Evolutionary conservation across 768 basidiomycete genomes (phyloP).

Genomic region (Xanthoconium purpureum): DNA sequence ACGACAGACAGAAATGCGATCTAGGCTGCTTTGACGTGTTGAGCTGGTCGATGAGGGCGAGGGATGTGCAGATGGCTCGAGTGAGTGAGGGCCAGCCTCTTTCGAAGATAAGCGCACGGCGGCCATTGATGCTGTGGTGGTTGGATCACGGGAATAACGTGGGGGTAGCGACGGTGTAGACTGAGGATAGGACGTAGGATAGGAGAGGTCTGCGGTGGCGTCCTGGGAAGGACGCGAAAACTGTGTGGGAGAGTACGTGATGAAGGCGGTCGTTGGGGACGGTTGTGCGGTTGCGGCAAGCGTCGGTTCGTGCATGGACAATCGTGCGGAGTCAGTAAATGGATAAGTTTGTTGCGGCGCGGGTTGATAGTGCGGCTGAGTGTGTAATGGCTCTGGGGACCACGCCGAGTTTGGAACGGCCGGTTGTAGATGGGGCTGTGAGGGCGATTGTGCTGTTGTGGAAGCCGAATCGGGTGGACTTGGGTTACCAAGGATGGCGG

Average conservation of each 20-base stretch:
- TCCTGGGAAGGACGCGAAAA: conserved; percentile 33
- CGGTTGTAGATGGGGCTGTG: conserved; percentile 24
- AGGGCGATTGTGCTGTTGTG: conserved; percentile 25
- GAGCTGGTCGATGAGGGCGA: conserved; percentile 44
- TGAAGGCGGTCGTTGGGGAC: conserved; percentile 29
- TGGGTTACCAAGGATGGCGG: conserved; percentile 81
- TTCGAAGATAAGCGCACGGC: conserved; percentile 29
- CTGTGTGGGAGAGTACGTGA: conserved; percentile 31
- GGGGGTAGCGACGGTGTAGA: conserved; percentile 28
- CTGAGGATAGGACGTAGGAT: conserved; percentile 29
- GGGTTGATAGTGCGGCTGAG: conserved; percentile 31
- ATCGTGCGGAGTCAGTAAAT: conserved; percentile 28
- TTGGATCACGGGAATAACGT: conserved; percentile 50
- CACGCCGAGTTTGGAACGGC: conserved; percentile 34
- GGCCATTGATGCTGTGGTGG: conserved; percentile 37
- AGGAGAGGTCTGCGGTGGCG: conserved; percentile 39
- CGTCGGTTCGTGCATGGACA: conserved; percentile 34
- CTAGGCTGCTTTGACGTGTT: conserved; percentile 37
- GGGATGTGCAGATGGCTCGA: conserved; percentile 33
- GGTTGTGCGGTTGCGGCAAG: conserved; percentile 26
- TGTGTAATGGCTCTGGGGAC: conserved; percentile 36
- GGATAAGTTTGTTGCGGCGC: conserved; percentile 16
- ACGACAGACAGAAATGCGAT: conserved; percentile 30
- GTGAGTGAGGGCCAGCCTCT: conserved; percentile 27
- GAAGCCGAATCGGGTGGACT: conserved; percentile 43